These are phyloP conservation scores for Balansia obtecta DNA, from an alignment of 2,329 filamentous ascomycete species.

Conservation along the genomic window DNA sequence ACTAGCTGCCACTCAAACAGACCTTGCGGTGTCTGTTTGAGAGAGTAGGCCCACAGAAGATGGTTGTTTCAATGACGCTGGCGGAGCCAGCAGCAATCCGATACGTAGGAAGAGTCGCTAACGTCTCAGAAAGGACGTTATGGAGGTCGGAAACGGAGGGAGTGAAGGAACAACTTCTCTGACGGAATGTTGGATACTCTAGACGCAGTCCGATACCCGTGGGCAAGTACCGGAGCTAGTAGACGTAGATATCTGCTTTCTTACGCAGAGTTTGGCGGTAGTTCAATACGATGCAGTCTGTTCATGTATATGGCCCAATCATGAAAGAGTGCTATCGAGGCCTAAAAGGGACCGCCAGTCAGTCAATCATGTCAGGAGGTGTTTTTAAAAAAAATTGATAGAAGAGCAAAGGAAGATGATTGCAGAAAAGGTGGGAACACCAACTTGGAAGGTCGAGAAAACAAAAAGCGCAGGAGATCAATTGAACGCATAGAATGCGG, in stretches of 20 bases:
- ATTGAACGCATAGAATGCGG: slow-evolving; percentile 71
- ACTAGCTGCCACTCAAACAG: slow-evolving; percentile 97
- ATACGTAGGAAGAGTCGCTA: slow-evolving; percentile 24
- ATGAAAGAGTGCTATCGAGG: slow-evolving; percentile 45
- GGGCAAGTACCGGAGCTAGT: slow-evolving; percentile 71
- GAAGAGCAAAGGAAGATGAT: slow-evolving; percentile 4
- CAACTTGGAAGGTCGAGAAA: slow-evolving; percentile 79
- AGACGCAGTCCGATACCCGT: slow-evolving; percentile 67
- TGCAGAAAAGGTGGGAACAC: slow-evolving; percentile 19
- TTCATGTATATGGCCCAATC: slow-evolving; percentile 3
- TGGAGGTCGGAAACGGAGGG: slow-evolving; percentile 76
- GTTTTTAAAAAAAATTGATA: neutral
- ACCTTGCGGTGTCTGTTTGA: slow-evolving; percentile 87
- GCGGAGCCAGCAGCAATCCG: slow-evolving; percentile 74
- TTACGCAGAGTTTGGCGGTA: neutral
- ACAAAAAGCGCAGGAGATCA: slow-evolving; percentile 85
- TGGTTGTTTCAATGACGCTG: slow-evolving; percentile 55
- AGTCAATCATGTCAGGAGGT: neutral
- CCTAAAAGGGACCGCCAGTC: slow-evolving; percentile 20
- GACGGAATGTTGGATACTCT: slow-evolving; percentile 75
- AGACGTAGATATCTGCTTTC: slow-evolving; percentile 17
- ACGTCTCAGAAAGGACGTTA: slow-evolving; percentile 71
- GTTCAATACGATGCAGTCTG: neutral
- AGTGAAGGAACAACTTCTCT: slow-evolving; percentile 69
- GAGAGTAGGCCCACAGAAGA: slow-evolving; percentile 91